phyloP scores from a whole-genome alignment of 495 filamentous ascomycete species.

The Aspergillus wentii region DNA sequence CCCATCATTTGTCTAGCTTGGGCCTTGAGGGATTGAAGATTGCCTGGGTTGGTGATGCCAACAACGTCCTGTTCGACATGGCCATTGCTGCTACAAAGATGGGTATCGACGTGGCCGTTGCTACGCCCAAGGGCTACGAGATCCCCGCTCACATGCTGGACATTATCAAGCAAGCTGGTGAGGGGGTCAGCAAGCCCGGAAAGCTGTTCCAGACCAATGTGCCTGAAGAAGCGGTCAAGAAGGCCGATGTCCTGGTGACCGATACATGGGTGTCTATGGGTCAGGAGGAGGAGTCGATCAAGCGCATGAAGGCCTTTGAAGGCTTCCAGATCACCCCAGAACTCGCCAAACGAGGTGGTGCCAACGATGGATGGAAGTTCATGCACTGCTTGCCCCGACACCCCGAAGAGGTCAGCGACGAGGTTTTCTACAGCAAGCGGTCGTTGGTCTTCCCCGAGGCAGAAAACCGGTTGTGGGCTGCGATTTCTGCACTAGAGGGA shows the following conservation, averaged over 20 bases:
- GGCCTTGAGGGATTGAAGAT: constrained; percentile 80
- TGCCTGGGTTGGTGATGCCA: constrained; percentile 94
- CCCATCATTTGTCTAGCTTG: constrained; percentile 43
- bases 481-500: constrained; percentile 76
- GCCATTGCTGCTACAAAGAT: constrained; percentile 81
- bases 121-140: constrained; percentile 76
- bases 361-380: constrained; percentile 88
- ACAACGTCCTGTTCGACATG: constrained; percentile 93
- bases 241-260: constrained; percentile 86
- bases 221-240: constrained; percentile 84
- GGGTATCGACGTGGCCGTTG: constrained; percentile 78
- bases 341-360: constrained; percentile 76
- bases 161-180: constrained; percentile 58
- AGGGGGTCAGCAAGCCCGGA: constrained; percentile 53
- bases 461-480: constrained; percentile 90
- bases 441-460: constrained; percentile 90
- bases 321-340: constrained; percentile 87
- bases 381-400: constrained; percentile 99
- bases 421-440: constrained; percentile 80
- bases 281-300: constrained; percentile 76
- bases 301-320: constrained; percentile 72
- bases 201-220: constrained; percentile 66
- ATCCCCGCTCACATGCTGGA: constrained; percentile 68
- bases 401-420: constrained; percentile 87
- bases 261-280: constrained; percentile 99